These are phyloP conservation scores for Malus asiatica DNA, from an alignment of 306 rosid genomes.

Conservation along the genomic window DNA sequence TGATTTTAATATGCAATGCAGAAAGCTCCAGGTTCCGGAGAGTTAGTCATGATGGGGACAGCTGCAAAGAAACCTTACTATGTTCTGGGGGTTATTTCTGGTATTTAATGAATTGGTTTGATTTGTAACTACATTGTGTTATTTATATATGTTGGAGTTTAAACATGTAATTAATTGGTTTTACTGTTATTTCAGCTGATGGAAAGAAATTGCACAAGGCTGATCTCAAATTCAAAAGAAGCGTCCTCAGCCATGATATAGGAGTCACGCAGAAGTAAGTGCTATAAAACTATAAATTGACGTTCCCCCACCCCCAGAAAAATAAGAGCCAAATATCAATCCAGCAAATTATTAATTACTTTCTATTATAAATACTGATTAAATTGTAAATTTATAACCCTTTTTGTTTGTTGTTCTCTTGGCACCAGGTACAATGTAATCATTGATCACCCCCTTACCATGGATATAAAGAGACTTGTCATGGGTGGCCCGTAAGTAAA, in stretches of 20 bases:
- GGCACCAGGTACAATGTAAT: conserved; percentile 52
- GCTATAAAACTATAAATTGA: not conserved
- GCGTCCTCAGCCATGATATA: conserved; percentile 48
- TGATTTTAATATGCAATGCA: conserved; percentile 1
- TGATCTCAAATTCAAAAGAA: conserved; percentile 49
- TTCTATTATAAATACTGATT: too few relatives aligned
- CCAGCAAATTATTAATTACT: too few relatives aligned
- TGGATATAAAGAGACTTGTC: conserved; percentile 41
- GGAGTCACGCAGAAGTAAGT: conserved; percentile 54
- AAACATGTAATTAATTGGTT: not conserved
- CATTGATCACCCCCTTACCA: conserved; percentile 54
- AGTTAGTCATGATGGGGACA: conserved; percentile 52
- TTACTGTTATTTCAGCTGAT: conserved; percentile 41
- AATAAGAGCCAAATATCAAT: too few relatives aligned
- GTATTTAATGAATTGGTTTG: conserved; percentile 15
- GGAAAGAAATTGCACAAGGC: conserved; percentile 49
- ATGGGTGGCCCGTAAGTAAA: conserved; percentile 58
- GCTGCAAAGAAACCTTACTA: conserved; percentile 41
- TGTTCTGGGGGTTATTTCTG: conserved; percentile 55
- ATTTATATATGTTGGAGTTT: not conserved
- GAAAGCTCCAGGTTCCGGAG: conserved; percentile 56
- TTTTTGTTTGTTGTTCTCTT: not conserved
- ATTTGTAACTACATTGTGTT: not conserved
- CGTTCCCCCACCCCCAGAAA: too few relatives aligned
- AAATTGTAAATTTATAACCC: too few relatives aligned